phyloP scores from a whole-genome alignment of 306 rosid genomes.

The Begonia loranthoides region DNA sequence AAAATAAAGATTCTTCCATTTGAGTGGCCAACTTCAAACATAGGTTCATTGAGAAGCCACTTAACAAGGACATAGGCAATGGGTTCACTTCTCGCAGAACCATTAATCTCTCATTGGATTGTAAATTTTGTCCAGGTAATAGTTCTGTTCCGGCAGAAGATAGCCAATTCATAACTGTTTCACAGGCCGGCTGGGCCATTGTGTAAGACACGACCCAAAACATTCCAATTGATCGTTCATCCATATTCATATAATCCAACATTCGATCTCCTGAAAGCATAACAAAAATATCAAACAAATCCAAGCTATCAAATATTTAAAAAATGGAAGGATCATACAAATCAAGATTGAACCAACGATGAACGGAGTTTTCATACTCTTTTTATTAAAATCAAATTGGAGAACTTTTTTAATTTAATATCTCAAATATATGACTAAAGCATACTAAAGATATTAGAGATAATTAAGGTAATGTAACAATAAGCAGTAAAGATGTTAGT shows the following conservation, averaged over 20 bases:
- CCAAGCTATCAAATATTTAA: not conserved
- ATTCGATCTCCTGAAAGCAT: conserved; percentile 63
- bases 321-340: not conserved
- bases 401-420: no score
- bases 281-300: not conserved
- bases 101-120: conserved; percentile 51
- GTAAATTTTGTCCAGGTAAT: conserved; percentile 49
- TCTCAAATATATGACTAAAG: no score
- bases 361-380: no score
- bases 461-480: no score
- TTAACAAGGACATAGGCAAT: conserved; percentile 80
- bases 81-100: conserved; percentile 91
- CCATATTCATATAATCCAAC: conserved; percentile 97
- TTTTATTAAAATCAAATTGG: no score
- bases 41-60: conserved; percentile 89
- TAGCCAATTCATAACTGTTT: conserved; percentile 83
- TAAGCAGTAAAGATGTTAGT: no score
- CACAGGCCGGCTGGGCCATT: conserved; percentile 97
- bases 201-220: conserved; percentile 99
- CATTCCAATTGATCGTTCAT: conserved; percentile 96
- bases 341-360: no score
- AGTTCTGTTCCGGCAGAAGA: conserved; percentile 59
- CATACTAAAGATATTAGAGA: no score
- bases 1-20: conserved; percentile 84
- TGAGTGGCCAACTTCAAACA: conserved; percentile 74